These are phyloP conservation scores for Kluyveromyces dobzhanskii DNA, from an alignment of 805 yeast genomes.

Conservation along the genomic window DNA sequence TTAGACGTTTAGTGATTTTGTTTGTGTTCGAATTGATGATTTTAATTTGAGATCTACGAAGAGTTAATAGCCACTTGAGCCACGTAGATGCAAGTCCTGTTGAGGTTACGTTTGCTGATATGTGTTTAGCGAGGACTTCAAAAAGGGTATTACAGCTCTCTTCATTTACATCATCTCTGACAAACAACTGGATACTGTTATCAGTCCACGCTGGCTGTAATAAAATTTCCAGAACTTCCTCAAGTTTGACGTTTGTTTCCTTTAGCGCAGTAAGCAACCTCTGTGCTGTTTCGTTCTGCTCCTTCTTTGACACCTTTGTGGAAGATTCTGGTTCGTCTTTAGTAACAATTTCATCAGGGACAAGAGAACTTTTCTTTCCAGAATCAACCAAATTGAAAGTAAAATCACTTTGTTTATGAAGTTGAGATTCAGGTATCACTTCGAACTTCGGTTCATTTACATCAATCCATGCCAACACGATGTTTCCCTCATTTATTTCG, in stretches of 20 bases:
- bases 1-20: slow-evolving; percentile 46
- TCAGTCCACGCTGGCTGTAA: slow-evolving; percentile 23
- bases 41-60: slow-evolving; percentile 41
- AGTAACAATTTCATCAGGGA: slow-evolving; percentile 20
- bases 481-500: slow-evolving; percentile 9
- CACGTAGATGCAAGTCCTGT: slow-evolving; percentile 33
- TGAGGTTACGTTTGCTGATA: slow-evolving; percentile 31
- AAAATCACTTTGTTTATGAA: slow-evolving; percentile 17
- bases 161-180: slow-evolving; percentile 33
- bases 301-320: slow-evolving; percentile 18
- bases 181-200: slow-evolving; percentile 22
- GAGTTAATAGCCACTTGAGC: slow-evolving; percentile 73
- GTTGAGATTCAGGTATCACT: slow-evolving; percentile 16
- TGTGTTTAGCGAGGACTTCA: slow-evolving; percentile 37
- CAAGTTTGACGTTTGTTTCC: slow-evolving; percentile 14
- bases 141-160: slow-evolving; percentile 36
- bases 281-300: slow-evolving; percentile 21
- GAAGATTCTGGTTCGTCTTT: slow-evolving; percentile 7
- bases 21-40: slow-evolving; percentile 12
- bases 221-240: slow-evolving; percentile 21
- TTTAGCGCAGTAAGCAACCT: slow-evolving; percentile 24
- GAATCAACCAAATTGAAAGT: slow-evolving; percentile 24
- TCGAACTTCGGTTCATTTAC: slow-evolving; percentile 34
- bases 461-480: slow-evolving; percentile 31
- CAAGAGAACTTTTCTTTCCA: slow-evolving; percentile 14